Percentiles rank a stretch among this genome's conserved stretches.
Evolutionary conservation across 257 asterid genomes (phyloP).

Genomic region (Petunia secreta): DNA sequence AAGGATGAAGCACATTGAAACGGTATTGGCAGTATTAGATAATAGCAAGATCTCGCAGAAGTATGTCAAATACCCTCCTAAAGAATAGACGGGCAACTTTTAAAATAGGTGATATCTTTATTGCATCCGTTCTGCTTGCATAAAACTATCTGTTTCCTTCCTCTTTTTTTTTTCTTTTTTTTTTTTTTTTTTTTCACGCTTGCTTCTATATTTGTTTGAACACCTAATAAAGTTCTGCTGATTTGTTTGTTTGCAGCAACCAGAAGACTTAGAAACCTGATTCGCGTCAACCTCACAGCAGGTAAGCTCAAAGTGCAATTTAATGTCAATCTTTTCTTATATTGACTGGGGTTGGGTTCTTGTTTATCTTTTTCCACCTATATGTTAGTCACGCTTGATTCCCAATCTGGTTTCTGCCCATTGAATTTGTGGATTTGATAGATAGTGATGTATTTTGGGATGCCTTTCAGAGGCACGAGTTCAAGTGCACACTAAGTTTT

Average conservation of each 20-base stretch:
- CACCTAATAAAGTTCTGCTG: constrained; percentile 19
- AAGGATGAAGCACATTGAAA: background rate
- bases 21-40: background rate
- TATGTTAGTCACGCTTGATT: background rate
- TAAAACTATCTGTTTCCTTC: background rate
- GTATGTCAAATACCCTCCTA: background rate
- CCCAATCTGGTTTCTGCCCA: constrained; percentile 15
- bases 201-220: constrained; percentile 5
- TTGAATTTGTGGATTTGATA: constrained; percentile 7
- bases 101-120: background rate
- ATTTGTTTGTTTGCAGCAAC: constrained; percentile 49
- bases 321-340: background rate
- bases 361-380: background rate
- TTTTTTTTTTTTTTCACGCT: background rate
- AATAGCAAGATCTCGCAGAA: background rate
- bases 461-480: background rate
- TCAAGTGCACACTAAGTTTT: background rate
- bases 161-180: no score
- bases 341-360: background rate
- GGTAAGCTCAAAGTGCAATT: constrained; percentile 42
- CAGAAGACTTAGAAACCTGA: constrained; percentile 34
- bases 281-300: constrained; percentile 37
- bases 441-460: background rate
- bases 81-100: background rate
- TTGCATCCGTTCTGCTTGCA: background rate